These are phyloP conservation scores for Golubevia pallescens DNA, from an alignment of 1,284 basidiomycete genomes.

Conservation along the genomic window DNA sequence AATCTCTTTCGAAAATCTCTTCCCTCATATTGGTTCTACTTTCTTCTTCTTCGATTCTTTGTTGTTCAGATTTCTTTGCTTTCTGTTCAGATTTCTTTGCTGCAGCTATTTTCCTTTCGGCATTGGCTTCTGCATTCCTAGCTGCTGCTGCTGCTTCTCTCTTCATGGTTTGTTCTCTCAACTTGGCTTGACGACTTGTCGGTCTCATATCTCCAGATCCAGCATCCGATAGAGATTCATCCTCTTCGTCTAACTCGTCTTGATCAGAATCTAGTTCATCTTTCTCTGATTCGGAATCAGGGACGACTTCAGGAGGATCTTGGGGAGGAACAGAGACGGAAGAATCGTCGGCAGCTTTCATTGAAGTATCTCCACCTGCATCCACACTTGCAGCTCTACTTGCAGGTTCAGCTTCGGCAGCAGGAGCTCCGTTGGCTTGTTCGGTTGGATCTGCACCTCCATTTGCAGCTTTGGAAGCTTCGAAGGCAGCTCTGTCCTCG, in stretches of 20 bases:
- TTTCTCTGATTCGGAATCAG: constrained; percentile 19
- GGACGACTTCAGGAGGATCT: not conserved
- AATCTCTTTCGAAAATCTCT: constrained; percentile 88
- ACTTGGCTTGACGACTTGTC: constrained; percentile 46
- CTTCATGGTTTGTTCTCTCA: constrained; percentile 52
- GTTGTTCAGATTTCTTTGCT: constrained; percentile 34
- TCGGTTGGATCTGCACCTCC: not conserved
- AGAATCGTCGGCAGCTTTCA: not conserved
- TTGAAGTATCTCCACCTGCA: not conserved
- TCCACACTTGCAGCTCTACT: not conserved
- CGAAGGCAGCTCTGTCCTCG: not conserved
- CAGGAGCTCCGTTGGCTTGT: no score
- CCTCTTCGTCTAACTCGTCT: not conserved
- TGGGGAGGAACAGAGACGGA: not conserved
- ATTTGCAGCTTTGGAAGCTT: not conserved
- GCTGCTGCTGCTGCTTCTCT: constrained; percentile 40
- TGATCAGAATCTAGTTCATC: not conserved
- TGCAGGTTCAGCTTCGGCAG: no score
- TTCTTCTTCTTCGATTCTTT: constrained; percentile 73
- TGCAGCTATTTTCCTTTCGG: constrained; percentile 21
- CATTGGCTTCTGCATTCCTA: constrained; percentile 23
- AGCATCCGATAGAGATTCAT: constrained; percentile 4
- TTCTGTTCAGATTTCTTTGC: constrained; percentile 41
- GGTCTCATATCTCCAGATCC: constrained; percentile 23
- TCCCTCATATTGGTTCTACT: constrained; percentile 78